These are phyloP conservation scores for Nothopassalora personata DNA, from an alignment of 2,329 filamentous ascomycete species.

Conservation along the genomic window DNA sequence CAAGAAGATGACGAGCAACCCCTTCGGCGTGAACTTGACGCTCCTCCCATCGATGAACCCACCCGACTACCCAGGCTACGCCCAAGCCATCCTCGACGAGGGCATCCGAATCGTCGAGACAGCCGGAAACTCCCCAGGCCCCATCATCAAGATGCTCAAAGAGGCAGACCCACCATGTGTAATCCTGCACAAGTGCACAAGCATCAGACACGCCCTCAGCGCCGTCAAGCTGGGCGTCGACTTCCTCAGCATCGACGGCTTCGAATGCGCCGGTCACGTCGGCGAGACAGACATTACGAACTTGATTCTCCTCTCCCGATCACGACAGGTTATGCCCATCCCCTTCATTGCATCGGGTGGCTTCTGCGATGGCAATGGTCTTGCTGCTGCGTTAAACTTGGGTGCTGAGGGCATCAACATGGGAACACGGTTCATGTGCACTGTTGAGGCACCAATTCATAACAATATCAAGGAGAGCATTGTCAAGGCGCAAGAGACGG, in stretches of 20 bases:
- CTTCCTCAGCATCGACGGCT: constrained; percentile 94
- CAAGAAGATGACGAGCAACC: constrained; percentile 68
- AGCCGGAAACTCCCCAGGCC: constrained; percentile 82
- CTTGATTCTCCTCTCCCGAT: constrained; percentile 79
- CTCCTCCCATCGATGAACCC: constrained; percentile 84
- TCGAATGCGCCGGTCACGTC: constrained; percentile 91
- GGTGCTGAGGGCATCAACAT: constrained; percentile 96
- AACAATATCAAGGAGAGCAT: constrained; percentile 90
- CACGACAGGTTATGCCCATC: constrained; percentile 74
- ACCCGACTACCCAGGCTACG: constrained; percentile 88
- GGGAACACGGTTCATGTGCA: constrained; percentile 98
- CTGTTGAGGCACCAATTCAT: constrained; percentile 87
- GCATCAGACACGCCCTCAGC: constrained; percentile 84
- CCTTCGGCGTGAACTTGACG: constrained; percentile 93
- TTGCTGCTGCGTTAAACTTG: constrained; percentile 83
- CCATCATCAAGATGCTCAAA: constrained; percentile 86
- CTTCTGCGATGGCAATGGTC: constrained; percentile 88
- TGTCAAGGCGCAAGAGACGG: constrained; percentile 79
- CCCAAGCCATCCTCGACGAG: constrained; percentile 88
- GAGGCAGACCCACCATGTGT: constrained; percentile 59
- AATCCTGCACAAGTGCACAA: constrained; percentile 96
- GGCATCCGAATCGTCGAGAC: constrained; percentile 89
- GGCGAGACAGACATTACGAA: constrained; percentile 85
- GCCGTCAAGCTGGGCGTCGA: constrained; percentile 93
- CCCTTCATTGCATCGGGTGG: constrained; percentile 96